Evolutionary conservation across 2,329 filamentous ascomycete species (phyloP).

Genomic region (Sarocladium brachiariae): DNA sequence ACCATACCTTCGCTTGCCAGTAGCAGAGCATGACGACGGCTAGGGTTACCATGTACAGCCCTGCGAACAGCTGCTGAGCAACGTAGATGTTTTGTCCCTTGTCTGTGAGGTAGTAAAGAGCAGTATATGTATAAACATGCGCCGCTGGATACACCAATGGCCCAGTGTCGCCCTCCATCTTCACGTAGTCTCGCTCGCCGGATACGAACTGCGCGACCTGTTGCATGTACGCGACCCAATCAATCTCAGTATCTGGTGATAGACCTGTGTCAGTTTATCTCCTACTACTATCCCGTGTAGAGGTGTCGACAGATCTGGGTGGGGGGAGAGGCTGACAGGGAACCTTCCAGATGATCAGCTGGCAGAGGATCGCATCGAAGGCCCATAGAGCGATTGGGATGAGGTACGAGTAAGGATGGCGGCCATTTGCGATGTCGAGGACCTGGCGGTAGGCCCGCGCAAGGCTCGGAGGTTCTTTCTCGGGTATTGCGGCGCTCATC

Average conservation of each 20-base stretch:
- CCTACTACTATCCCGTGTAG: background rate
- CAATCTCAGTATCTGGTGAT: constrained; percentile 83
- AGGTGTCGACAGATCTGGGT: background rate
- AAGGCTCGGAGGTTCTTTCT: constrained; percentile 11
- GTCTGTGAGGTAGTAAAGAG: constrained; percentile 71
- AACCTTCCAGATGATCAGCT: constrained; percentile 69
- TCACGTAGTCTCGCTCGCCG: constrained; percentile 83
- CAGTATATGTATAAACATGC: constrained; percentile 86
- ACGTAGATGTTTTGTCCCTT: constrained; percentile 66
- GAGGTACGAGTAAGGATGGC: constrained; percentile 40
- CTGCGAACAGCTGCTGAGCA: constrained; percentile 79
- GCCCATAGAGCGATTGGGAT: constrained; percentile 58
- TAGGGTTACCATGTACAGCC: constrained; percentile 70
- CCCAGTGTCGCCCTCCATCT: constrained; percentile 81
- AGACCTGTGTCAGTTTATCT: background rate
- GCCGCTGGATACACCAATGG: constrained; percentile 92
- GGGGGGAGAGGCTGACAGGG: constrained; percentile 56
- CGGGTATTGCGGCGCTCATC: constrained; percentile 27
- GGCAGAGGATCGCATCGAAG: constrained; percentile 65
- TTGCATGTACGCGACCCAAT: constrained; percentile 96
- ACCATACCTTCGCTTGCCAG: constrained; percentile 57
- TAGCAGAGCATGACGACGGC: constrained; percentile 79
- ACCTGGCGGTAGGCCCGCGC: constrained; percentile 5
- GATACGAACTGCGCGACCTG: constrained; percentile 73
- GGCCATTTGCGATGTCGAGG: constrained; percentile 28